Conservation (phyloP, 805 yeast genomes). For the Suhomyces emberorum region DNA sequence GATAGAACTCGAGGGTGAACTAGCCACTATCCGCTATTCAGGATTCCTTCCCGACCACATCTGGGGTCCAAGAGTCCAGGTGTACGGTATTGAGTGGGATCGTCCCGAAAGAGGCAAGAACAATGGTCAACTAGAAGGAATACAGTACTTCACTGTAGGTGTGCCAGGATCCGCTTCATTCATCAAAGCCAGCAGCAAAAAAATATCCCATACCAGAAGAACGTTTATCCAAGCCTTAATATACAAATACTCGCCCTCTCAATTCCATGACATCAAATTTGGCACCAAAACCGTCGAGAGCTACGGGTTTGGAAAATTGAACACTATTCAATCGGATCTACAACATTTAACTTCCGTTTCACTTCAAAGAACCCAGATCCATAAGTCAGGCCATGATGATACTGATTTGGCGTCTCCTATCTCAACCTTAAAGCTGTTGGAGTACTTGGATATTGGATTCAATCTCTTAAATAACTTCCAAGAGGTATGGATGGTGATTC, state of each 20-base stretch:
- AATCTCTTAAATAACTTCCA: constrained; percentile 49
- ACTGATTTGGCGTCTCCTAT: constrained; percentile 7
- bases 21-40: constrained; percentile 60
- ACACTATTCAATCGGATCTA: constrained; percentile 46
- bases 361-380: constrained; percentile 43
- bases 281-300: constrained; percentile 60
- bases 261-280: constrained; percentile 38
- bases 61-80: constrained; percentile 54
- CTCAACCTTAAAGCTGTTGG: constrained; percentile 3
- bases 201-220: constrained; percentile 22
- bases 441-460: constrained; percentile 53
- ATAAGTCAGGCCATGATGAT: constrained; percentile 15
- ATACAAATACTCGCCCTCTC: constrained; percentile 39
- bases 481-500: constrained; percentile 36
- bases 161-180: constrained; percentile 60
- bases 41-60: constrained; percentile 4
- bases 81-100: constrained; percentile 90
- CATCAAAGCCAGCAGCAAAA: constrained; percentile 43
- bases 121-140: constrained; percentile 56
- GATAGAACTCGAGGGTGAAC: constrained; percentile 14
- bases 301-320: constrained; percentile 61
- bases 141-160: constrained; percentile 47
- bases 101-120: constrained; percentile 64
- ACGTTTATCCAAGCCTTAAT: constrained; percentile 49
- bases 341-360: constrained; percentile 45